Evolutionary conservation across 306 rosid species (phyloP), one percentile per base, ranked within the genome.

Genomic region (Amphicarpaea edgeworthii): DNA sequence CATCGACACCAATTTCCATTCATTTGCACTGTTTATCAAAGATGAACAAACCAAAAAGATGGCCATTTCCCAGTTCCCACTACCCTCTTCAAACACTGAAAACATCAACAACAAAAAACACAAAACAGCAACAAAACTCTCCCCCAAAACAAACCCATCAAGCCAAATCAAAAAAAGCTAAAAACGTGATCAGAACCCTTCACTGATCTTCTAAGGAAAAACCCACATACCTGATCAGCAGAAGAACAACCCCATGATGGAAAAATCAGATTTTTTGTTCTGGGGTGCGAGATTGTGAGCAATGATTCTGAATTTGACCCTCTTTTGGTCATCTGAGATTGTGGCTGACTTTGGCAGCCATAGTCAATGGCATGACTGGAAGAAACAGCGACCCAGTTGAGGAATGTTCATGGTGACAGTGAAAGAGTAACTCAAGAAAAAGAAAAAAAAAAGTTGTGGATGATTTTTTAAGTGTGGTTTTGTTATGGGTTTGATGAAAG

Each of bases 141-240:
- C 30, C 43, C 77, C 37, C 16, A 63, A 42, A 70, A 58, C 43
- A 72, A 46, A 67, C 67, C 40, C 55, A 76, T 30, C 49, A 81
- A 84, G 28, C 74, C 64, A 80, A 77, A 67, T 2, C 12, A 53
- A 43, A 23, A 32, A 77, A 32, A 3, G 3, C 3, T 12, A 19
- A 78, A 77, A 20, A 9, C 7, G 21, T 58, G 20, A 50, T 21
- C 78, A 49, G 41, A 72, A 50, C 23, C 50, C 68, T 1, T 37
- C 41, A 57, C 8, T 16, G 70, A 17, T 24, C 42, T 19, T 55
- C 9, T 14, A 7, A 14, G 41, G 14, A 58, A 59, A 58, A 68
- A 43, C 49, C 76, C 72, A 37, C 82, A 53, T 85, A 85, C 88
- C 88, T 28, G 66, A 82, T 78, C 86, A 85, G 60, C 66, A 78